A percentile compares a stretch with the other conserved stretches of the same genome.
Evolutionary conservation across 2,329 filamentous ascomycete genomes (phyloP).

Genomic region (Botrytis tulipae): DNA sequence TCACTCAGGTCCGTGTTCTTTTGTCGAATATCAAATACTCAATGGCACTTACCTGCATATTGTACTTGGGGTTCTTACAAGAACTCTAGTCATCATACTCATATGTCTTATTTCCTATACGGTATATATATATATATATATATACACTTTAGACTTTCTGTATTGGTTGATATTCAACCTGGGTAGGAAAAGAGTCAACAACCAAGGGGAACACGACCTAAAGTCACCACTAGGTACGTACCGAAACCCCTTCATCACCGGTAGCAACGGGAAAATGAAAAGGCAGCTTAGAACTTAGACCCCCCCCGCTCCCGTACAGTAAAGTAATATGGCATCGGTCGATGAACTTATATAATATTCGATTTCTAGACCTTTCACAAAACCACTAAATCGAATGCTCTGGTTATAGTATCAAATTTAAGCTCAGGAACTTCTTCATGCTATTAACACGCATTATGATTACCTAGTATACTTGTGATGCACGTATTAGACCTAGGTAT

Average conservation of each 20-base stretch:
- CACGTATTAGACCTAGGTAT: neutral
- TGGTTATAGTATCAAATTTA: neutral
- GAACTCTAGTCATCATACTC: neutral
- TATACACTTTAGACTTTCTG: neutral
- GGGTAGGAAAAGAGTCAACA: neutral
- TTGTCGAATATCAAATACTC: neutral
- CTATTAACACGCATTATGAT: neutral
- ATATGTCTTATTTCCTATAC: neutral
- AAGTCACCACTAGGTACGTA: neutral
- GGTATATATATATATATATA: neutral
- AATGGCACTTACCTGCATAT: neutral
- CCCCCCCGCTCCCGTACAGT: neutral
- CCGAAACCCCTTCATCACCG: neutral
- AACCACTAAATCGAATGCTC: conserved; percentile 1
- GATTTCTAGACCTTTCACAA: neutral
- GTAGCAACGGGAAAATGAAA: neutral
- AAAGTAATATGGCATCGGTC: neutral
- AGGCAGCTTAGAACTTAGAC: neutral
- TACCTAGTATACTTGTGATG: neutral
- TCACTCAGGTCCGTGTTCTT: neutral
- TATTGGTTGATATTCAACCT: neutral
- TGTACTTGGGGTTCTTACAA: neutral
- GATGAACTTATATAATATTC: conserved; percentile 2
- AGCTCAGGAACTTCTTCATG: conserved; percentile 2
- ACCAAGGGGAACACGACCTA: neutral